A percentile compares a stretch with the other conserved stretches of the same genome.
Conservation (phyloP, 352 stramenopile species). For the Thalassiosira mediterranea region DNA sequence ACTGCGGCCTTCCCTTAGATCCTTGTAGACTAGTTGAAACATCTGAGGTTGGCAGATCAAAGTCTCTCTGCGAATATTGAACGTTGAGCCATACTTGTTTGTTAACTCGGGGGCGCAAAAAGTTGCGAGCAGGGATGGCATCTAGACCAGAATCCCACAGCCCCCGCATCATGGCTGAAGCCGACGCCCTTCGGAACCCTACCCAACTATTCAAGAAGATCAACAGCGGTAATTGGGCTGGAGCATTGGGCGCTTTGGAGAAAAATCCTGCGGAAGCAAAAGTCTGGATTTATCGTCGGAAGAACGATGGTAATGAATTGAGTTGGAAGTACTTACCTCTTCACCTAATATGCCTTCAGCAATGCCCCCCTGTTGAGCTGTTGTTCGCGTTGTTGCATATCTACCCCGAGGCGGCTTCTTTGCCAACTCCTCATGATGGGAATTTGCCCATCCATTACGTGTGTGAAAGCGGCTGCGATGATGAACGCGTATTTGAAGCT, state of each 20-base stretch:
- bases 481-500: conserved; percentile 42
- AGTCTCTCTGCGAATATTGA: too few relatives aligned
- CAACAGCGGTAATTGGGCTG: conserved; percentile 54
- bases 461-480: conserved; percentile 59
- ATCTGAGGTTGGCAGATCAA: too few relatives aligned
- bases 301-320: conserved; percentile 27
- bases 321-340: conserved; percentile 62
- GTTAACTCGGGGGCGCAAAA: too few relatives aligned
- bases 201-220: conserved; percentile 58
- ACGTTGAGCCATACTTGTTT: too few relatives aligned
- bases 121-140: too few relatives aligned
- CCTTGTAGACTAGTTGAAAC: too few relatives aligned
- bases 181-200: conserved; percentile 52
- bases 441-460: conserved; percentile 64
- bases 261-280: conserved; percentile 41
- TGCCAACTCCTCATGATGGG: conserved; percentile 52
- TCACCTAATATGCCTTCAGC: conserved; percentile 61
- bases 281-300: conserved; percentile 51
- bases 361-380: conserved; percentile 37
- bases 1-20: too few relatives aligned
- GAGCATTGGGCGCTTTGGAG: conserved; percentile 34
- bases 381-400: conserved; percentile 38
- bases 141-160: too few relatives aligned
- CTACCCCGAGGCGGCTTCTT: conserved; percentile 46
- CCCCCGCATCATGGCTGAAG: too few relatives aligned